phyloP scores from a whole-genome alignment of 495 filamentous ascomycete species.

The Penicillium tannophilum region DNA sequence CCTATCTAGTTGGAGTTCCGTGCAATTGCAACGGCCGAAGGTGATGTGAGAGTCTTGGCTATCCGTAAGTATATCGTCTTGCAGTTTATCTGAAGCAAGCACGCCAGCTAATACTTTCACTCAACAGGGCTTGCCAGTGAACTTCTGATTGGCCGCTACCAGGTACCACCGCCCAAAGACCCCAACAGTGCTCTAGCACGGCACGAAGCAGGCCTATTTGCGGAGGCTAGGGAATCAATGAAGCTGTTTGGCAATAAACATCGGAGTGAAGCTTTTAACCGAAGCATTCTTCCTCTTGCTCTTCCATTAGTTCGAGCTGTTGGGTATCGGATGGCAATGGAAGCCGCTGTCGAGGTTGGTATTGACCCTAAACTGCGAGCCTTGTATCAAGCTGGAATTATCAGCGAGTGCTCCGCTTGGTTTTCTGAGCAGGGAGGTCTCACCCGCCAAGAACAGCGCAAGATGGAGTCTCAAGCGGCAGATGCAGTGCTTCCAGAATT shows the following conservation, averaged over 20 bases:
- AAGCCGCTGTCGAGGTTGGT: conserved; percentile 29
- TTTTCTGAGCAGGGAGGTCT: conserved; percentile 5
- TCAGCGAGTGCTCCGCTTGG: conserved; percentile 9
- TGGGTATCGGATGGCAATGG: conserved; percentile 41
- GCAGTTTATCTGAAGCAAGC: no score
- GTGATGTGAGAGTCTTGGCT: conserved; percentile 33
- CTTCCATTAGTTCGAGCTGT: conserved; percentile 32
- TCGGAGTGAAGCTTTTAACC: conserved; percentile 33
- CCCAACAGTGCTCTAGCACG: conserved; percentile 26
- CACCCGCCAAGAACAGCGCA: conserved; percentile 3
- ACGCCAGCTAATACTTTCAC: background rate
- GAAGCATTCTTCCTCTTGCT: conserved; percentile 28
- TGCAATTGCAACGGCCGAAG: conserved; percentile 33
- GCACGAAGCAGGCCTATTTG: conserved; percentile 34
- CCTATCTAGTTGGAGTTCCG: conserved; percentile 17
- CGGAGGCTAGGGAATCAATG: conserved; percentile 19
- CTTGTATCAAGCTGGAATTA: conserved; percentile 33
- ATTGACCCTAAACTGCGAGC: conserved; percentile 25
- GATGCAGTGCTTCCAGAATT: conserved; percentile 13
- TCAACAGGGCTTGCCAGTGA: conserved; percentile 33
- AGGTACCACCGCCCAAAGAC: conserved; percentile 26
- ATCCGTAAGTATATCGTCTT: conserved; percentile 21
- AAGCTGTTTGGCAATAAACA: conserved; percentile 14
- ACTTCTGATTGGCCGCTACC: conserved; percentile 35
- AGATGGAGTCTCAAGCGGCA: conserved; percentile 6